Percentiles rank a stretch among this genome's conserved stretches.
These are phyloP conservation scores for Paraphaeosphaeria sporulosa DNA, from an alignment of 2,329 filamentous ascomycete genomes.

Conservation along the genomic window DNA sequence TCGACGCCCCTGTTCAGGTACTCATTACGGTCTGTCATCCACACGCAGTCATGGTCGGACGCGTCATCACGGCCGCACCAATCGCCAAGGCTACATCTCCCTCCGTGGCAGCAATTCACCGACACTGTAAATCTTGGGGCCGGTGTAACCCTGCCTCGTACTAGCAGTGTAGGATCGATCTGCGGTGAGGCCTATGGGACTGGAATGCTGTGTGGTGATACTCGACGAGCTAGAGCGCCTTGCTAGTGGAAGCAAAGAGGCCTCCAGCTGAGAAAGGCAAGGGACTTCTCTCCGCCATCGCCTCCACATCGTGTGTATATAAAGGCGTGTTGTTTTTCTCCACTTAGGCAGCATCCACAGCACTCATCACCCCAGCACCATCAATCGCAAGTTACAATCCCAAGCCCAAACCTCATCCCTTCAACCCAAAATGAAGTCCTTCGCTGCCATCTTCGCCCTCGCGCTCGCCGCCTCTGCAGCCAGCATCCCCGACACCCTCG, in stretches of 20 bases:
- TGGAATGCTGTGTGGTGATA: not conserved
- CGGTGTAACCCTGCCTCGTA: not conserved
- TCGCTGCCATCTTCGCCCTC: constrained; percentile 10
- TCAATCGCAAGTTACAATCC: not conserved
- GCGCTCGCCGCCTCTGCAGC: constrained; percentile 8
- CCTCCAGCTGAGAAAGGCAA: not conserved
- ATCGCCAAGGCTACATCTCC: not conserved
- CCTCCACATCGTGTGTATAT: not conserved
- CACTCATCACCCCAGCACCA: not conserved
- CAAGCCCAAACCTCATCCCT: not conserved
- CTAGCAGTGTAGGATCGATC: not conserved
- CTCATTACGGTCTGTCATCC: too few species aligned
- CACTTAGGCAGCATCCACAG: not conserved
- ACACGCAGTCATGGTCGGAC: constrained; percentile 2
- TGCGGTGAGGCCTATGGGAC: not conserved
- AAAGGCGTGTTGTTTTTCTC: not conserved
- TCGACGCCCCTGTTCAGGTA: not conserved
- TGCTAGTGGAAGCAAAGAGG: not conserved
- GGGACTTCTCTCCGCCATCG: not conserved
- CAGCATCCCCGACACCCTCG: not conserved
- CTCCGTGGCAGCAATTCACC: not conserved
- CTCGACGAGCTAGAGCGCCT: not conserved
- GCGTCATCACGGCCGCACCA: not conserved
- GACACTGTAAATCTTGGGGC: not conserved
- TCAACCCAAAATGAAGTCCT: constrained; percentile 12